Base-by-base conservation (phyloP, 495 filamentous ascomycete genomes). In the Evansstolkia leycettana region DNA sequence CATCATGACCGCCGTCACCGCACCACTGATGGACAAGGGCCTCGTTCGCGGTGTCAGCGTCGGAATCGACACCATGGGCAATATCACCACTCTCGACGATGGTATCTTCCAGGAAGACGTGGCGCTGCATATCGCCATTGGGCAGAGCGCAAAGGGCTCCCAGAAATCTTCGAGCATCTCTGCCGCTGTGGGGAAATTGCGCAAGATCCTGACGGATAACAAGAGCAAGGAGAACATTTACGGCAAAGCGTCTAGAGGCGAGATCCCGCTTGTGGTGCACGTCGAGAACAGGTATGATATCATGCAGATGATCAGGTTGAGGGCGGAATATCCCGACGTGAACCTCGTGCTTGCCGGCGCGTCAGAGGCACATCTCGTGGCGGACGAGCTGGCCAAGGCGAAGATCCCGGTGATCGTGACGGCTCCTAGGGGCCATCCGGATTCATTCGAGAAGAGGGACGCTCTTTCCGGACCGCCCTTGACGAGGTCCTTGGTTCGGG, bases 401-500 rank as follows among this genome's bases (percentile, higher is more conserved):
- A 17, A 46, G 0, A 64, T 70, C 1, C 55, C 62, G 17, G 64
- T 73, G n/a, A 55, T 73, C 2, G 55, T 73, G 2, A 59, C 58
- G 2, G 64, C 67, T 7, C 36, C 64, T 9, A 53, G 57, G 19
- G 60, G 62, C 1, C 67, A 59, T 38, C 55, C 58, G 7, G 45
- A 18, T 2, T 30, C 37, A 0, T 73, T 68, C 67, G 69, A 70
- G 33, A 54, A 69, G 38, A 56, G 59, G 2, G 54, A 67, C 5
- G 55, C 62, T 2, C 48, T 70, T 15, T 54, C 62, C 0, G 69
- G 69, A 2, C 67, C 69, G 1, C 69, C 69, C 11, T 58, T 73
- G 1, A 69, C n/a, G 13, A 19, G 31, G 11, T 26, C 24, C 6
- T 11, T 26, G 6, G 24, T 26, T 11, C 6, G 24, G 24, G 24